phyloP scores from a whole-genome alignment of 805 yeast genomes.

The Saturnispora dispora region DNA sequence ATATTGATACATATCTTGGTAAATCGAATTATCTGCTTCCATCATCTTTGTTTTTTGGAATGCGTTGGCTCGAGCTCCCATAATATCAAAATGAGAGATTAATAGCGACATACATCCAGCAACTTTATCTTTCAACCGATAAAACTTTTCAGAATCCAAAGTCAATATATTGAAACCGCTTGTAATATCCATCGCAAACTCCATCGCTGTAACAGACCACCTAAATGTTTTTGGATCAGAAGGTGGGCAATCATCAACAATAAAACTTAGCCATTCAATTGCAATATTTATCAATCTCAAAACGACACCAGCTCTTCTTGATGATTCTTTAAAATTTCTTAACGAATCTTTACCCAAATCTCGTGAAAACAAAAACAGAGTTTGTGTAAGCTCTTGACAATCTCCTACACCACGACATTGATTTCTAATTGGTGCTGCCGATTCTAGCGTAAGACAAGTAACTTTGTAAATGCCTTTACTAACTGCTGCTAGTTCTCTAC shows the following conservation, averaged over 20 bases:
- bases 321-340: conserved; percentile 28
- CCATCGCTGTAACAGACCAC: conserved; percentile 94
- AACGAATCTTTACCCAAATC: conserved; percentile 74
- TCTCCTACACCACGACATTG: conserved; percentile 51
- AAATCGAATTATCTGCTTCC: conserved; percentile 39
- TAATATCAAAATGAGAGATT: conserved; percentile 93
- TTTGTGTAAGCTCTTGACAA: conserved; percentile 69
- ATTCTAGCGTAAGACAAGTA: conserved; percentile 54
- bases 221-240: conserved; percentile 85
- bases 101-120: conserved; percentile 90
- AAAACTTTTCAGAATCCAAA: conserved; percentile 67
- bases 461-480: conserved; percentile 61
- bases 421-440: conserved; percentile 41
- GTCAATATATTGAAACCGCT: conserved; percentile 82
- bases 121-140: conserved; percentile 64
- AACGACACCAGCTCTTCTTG: conserved; percentile 58
- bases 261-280: conserved; percentile 85
- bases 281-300: conserved; percentile 65
- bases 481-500: conserved; percentile 58
- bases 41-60: conserved; percentile 46
- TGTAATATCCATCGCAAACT: conserved; percentile 92
- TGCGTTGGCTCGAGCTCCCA: conserved; percentile 92
- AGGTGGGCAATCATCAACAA: conserved; percentile 91
- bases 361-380: conserved; percentile 64
- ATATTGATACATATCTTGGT: conserved; percentile 46